phyloP scores from a whole-genome alignment of 2,329 filamentous ascomycete genomes.

The Colletotrichum tamarilloi region DNA sequence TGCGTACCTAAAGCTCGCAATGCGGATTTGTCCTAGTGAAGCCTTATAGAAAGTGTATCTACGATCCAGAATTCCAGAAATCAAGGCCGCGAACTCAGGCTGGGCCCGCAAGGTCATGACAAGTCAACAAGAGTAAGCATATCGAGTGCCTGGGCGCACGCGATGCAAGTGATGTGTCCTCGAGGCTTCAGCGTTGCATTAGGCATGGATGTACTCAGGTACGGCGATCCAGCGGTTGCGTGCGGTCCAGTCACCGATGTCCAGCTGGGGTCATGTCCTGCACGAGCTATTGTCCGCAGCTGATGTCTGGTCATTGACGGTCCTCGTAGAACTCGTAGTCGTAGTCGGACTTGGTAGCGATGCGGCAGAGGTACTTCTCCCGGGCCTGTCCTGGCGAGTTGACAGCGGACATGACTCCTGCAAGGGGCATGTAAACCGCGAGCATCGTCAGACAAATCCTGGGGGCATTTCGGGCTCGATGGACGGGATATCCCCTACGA shows the following conservation, averaged over 20 bases:
- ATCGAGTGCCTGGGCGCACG: neutral
- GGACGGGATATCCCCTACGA: conserved; percentile 6
- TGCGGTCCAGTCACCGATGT: neutral
- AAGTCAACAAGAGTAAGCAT: neutral
- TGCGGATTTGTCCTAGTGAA: conserved; percentile 12
- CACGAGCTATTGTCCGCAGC: neutral
- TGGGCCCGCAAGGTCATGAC: neutral
- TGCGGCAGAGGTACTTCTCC: neutral
- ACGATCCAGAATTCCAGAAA: neutral
- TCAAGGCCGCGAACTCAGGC: neutral
- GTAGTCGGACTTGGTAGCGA: conserved; percentile 1
- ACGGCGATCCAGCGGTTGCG: neutral
- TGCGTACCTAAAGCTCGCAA: neutral
- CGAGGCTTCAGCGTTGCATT: neutral
- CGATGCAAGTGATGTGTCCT: neutral
- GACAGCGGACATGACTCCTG: conserved; percentile 32
- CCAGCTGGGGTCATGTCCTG: neutral
- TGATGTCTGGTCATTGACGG: conserved; percentile 12
- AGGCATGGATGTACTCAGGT: neutral
- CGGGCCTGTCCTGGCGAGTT: conserved; percentile 19
- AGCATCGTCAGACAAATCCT: conserved; percentile 3
- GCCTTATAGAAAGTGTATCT: neutral
- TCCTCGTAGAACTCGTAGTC: conserved; percentile 1
- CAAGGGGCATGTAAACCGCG: conserved; percentile 4
- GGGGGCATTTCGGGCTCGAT: neutral